phyloP scores from a whole-genome alignment of 2,329 filamentous ascomycete species.

The Gliomastix tumulicola region DNA sequence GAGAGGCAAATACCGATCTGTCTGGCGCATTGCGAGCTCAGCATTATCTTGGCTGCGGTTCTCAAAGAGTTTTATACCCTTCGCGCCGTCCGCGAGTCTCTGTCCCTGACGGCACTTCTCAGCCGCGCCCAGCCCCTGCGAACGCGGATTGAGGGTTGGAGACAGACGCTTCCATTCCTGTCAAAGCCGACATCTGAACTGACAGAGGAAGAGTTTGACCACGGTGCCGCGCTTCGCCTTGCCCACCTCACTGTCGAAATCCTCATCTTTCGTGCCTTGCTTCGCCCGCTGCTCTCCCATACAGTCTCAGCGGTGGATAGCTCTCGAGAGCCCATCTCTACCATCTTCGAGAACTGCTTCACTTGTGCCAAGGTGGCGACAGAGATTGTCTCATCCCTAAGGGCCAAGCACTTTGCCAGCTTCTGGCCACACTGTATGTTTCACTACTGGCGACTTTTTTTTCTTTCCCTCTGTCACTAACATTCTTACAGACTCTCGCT shows the following conservation, averaged over 20 bases:
- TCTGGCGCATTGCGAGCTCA: constrained; percentile 9
- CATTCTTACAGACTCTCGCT: constrained; percentile 12
- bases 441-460: constrained; percentile 13
- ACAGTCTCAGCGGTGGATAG: constrained; percentile 4
- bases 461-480: no score
- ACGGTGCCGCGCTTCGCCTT: constrained; percentile 7
- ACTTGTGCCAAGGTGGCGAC: constrained; percentile 4
- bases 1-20: constrained; percentile 7
- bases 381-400: constrained; percentile 7
- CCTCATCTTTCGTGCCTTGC: constrained; percentile 6
- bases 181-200: constrained; percentile 7
- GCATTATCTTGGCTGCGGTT: background rate
- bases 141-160: constrained; percentile 7
- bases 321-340: constrained; percentile 11
- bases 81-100: constrained; percentile 6
- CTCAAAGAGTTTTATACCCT: constrained; percentile 8
- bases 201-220: constrained; percentile 1
- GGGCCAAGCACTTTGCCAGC: constrained; percentile 7
- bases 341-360: constrained; percentile 15
- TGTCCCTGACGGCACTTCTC: constrained; percentile 3
- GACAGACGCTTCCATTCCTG: constrained; percentile 6
- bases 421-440: constrained; percentile 14
- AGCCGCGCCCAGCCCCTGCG: constrained; percentile 4
- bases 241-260: constrained; percentile 8
- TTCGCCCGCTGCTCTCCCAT: constrained; percentile 7